A percentile compares a stretch with the other conserved stretches of the same genome.
Conservation (phyloP, 192 early-diverging fungal genomes). For the Coemansia sp. region DNA sequence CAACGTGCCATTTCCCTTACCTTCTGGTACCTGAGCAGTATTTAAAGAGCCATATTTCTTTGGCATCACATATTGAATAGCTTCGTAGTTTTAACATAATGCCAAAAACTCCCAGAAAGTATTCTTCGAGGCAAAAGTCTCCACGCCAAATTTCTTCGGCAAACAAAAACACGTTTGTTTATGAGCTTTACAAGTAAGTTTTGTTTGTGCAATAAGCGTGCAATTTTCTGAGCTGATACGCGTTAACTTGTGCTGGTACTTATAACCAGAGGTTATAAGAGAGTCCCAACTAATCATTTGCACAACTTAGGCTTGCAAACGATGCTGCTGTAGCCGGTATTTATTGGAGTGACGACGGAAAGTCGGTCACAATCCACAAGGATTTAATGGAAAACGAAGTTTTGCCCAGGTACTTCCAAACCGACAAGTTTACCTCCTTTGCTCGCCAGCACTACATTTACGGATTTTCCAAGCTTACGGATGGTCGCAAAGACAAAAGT, state of each 20-base stretch:
- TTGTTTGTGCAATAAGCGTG: no score
- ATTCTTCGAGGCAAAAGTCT: not conserved
- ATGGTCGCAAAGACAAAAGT: conserved; percentile 38
- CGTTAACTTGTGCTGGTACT: no score
- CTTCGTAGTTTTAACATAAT: conserved; percentile 3
- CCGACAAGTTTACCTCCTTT: conserved; percentile 30
- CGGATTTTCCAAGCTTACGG: conserved; percentile 32
- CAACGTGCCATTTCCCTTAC: no score
- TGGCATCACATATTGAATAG: no score
- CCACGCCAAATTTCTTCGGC: conserved; percentile 9
- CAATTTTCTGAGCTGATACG: no score
- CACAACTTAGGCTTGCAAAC: not conserved
- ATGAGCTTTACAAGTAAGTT: conserved; percentile 25
- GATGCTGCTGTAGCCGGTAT: conserved; percentile 1
- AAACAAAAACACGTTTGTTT: conserved; percentile 30
- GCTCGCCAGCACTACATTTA: conserved; percentile 51
- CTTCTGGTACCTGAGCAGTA: no score
- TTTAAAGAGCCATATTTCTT: no score
- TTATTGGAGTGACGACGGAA: conserved; percentile 29
- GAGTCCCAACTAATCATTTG: no score
- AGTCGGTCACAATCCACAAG: conserved; percentile 13
- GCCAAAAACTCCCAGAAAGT: conserved; percentile 8
- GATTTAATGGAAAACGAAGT: conserved; percentile 1
- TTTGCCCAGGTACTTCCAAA: conserved; percentile 23
- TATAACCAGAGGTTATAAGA: no score